These are phyloP conservation scores for Apiospora aurea DNA, from an alignment of 2,329 filamentous ascomycete species.

Conservation along the genomic window DNA sequence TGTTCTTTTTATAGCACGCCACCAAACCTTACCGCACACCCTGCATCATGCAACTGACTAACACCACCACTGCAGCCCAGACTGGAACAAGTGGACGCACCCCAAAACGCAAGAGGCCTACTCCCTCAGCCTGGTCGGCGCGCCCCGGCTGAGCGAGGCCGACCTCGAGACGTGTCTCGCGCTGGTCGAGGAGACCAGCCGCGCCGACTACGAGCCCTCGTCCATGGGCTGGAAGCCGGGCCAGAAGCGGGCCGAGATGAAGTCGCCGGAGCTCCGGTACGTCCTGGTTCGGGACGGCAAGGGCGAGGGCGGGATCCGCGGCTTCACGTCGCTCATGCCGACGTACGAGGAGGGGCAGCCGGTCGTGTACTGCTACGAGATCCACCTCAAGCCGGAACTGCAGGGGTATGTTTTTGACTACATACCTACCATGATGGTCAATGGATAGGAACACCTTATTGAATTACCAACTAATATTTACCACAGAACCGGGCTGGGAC, in stretches of 20 bases:
- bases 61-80: neutral
- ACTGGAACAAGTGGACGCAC: slow-evolving; percentile 56
- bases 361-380: slow-evolving; percentile 81
- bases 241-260: slow-evolving; percentile 73
- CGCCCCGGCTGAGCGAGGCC: slow-evolving; percentile 46
- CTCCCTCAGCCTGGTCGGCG: slow-evolving; percentile 50
- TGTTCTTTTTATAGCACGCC: slow-evolving; percentile 31
- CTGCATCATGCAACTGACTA: neutral
- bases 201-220: slow-evolving; percentile 68
- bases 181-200: slow-evolving; percentile 69
- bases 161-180: slow-evolving; percentile 62
- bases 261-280: slow-evolving; percentile 70
- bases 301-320: slow-evolving; percentile 46
- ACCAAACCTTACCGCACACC: neutral
- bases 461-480: neutral
- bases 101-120: slow-evolving; percentile 52
- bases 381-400: slow-evolving; percentile 67
- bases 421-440: neutral
- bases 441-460: too few species aligned
- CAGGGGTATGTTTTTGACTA: slow-evolving; percentile 53
- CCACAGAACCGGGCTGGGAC: slow-evolving; percentile 67
- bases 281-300: slow-evolving; percentile 59
- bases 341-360: slow-evolving; percentile 70
- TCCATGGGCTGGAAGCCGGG: slow-evolving; percentile 67
- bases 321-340: slow-evolving; percentile 75